Base-by-base conservation (phyloP, 768 basidiomycete genomes). In the Pleurotus tuoliensis region DNA sequence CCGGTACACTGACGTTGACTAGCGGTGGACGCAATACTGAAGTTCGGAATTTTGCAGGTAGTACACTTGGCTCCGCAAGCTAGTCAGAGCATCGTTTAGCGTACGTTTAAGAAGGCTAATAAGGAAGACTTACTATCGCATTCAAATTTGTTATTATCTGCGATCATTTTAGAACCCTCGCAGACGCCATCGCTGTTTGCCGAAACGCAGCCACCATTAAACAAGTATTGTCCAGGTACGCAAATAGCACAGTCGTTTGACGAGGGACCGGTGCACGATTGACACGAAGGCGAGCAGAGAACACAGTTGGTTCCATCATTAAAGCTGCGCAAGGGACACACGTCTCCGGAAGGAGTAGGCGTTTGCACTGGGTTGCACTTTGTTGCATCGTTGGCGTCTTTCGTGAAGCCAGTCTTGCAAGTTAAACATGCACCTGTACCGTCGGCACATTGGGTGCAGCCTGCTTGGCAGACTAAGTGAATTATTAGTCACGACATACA, bases 51-150 rank as follows among this genome's bases (percentile, higher is more conserved):
- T 55, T 77, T 73, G 72, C 93, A 95, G 2, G 82, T 75, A 7
- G 87, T 88, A 66, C 92, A 95, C 67, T 88, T 88, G 2, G 88
- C 75, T 6, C 92, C 92, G 66, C 94, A 94, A 55, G 81, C 91
- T 94, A 61, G 59, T 53, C 56, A 41, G 56, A 34, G 30, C 27
- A 53, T 40, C 24, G 58, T 22, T 47, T 18, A 18, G 39, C 18
- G 39, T 34, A 11, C 11, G 30, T 34, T 9, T 3, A 34, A 11
- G 3, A 11, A 34, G 30, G 9, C 30, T 34, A 25, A 5, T 55
- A 46, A 24, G 30, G 30, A 34, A 52, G 39, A 78, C 88, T 69
- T 64, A 92, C 92, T 81, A 64, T 94, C 90, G 65, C 93, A 95
- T 62, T 85, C 82, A n/a, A 80, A 73, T 71, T 93, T 94, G 66